A percentile compares a stretch with the other conserved stretches of the same genome.
Conservation (phyloP, 202 grass and related monocot genomes). For the Carex sylvatica region DNA sequence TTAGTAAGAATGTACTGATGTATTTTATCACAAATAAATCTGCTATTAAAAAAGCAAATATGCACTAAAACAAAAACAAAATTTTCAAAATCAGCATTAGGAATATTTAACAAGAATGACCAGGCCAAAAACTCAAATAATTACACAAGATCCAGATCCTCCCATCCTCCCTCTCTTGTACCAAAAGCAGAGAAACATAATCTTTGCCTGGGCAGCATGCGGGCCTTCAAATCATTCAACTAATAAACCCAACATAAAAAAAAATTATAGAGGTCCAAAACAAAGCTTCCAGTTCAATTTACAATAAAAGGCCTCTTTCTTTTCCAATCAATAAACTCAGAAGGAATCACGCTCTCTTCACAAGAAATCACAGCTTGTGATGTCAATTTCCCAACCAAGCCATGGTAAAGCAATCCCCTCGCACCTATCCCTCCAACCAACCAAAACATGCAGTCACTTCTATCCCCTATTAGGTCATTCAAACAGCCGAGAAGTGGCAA, state of each 20-base stretch:
- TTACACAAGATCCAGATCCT: background rate
- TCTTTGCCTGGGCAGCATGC: background rate
- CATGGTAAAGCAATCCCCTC: constrained; percentile 90
- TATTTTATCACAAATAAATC: too few species aligned
- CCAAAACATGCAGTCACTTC: constrained; percentile 59
- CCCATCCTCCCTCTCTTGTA: too few species aligned
- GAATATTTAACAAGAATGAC: background rate
- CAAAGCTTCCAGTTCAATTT: background rate
- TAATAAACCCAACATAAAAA: background rate
- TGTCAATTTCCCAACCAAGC: constrained; percentile 77
- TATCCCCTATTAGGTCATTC: constrained; percentile 48
- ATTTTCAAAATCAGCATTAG: background rate
- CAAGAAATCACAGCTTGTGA: constrained; percentile 70
- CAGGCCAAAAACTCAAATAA: background rate
- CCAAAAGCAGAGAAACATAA: background rate
- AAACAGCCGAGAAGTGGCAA: constrained; percentile 76
- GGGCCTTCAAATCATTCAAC: background rate
- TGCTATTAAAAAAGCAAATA: too few species aligned
- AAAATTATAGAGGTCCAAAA: background rate
- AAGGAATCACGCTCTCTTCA: constrained; percentile 61
- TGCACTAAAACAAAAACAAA: too few species aligned
- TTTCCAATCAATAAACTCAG: constrained; percentile 78
- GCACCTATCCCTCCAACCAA: constrained; percentile 85
- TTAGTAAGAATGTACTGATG: too few species aligned
- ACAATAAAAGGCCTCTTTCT: constrained; percentile 12